Conservation (phyloP, 257 asterid species). For the Lithospermum erythrorhizon region DNA sequence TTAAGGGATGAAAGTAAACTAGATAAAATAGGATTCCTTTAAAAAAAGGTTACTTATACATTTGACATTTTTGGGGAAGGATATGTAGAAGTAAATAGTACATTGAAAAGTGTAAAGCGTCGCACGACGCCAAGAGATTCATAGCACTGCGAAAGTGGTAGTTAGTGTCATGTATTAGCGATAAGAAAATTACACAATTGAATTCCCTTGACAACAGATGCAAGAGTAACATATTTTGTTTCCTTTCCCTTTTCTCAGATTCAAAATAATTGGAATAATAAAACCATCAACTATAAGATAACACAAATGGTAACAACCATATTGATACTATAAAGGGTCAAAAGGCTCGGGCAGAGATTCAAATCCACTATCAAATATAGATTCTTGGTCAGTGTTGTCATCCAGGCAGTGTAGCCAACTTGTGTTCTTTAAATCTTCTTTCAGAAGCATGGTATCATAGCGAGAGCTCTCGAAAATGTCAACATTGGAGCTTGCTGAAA, state of each 20-base stretch:
- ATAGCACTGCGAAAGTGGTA: too few species aligned
- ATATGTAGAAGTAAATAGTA: too few species aligned
- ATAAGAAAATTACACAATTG: neutral
- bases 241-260: neutral
- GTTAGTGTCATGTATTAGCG: neutral
- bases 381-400: conserved; percentile 67
- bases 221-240: neutral
- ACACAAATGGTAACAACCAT: conserved; percentile 10
- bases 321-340: conserved; percentile 37
- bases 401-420: conserved; percentile 85
- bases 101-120: too few species aligned
- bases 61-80: too few species aligned
- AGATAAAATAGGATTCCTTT: too few species aligned
- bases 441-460: conserved; percentile 49
- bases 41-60: too few species aligned
- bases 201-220: neutral
- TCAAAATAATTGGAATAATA: neutral
- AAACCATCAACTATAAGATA: conserved; percentile 9
- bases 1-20: too few species aligned
- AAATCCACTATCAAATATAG: conserved; percentile 77
- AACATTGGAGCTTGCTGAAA: conserved; percentile 38
- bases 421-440: conserved; percentile 81
- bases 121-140: too few species aligned
- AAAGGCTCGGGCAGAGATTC: conserved; percentile 89
- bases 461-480: conserved; percentile 90